A percentile compares a stretch with the other conserved stretches of the same genome.
phyloP scores from a whole-genome alignment of 148 eudicot genomes.

The Vaccinium macrocarpon region DNA sequence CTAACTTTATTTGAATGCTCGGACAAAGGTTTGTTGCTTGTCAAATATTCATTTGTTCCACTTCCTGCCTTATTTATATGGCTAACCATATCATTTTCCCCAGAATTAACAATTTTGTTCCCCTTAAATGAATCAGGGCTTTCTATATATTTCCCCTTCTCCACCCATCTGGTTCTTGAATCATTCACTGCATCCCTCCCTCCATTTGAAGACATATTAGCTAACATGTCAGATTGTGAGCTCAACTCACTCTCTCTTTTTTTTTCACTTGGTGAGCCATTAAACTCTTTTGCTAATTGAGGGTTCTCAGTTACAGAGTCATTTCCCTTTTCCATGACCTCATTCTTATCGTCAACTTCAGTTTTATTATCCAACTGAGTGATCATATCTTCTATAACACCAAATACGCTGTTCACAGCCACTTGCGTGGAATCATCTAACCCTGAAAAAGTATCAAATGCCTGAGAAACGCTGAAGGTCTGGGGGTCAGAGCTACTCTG shows the following conservation, averaged over 20 bases:
- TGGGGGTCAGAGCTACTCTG: conserved; percentile 40
- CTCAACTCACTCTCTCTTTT: conserved; percentile 26
- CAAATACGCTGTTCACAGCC: conserved; percentile 90
- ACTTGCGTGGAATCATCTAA: conserved; percentile 93
- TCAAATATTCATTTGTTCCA: conserved; percentile 18
- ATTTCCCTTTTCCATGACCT: conserved; percentile 22
- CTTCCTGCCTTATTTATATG: conserved; percentile 14
- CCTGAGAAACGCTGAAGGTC: conserved; percentile 64
- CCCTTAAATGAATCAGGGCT: conserved; percentile 19
- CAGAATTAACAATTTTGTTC: conserved; percentile 14
- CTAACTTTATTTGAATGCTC: conserved; percentile 19
- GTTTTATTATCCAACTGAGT: conserved; percentile 50
- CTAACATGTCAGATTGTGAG: conserved; percentile 14
- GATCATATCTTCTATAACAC: conserved; percentile 86
- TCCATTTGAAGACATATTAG: conserved; percentile 21
- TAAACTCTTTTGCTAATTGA: conserved; percentile 17
- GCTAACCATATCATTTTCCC: conserved; percentile 14
- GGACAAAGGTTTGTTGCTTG: conserved; percentile 21
- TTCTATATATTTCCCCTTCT: conserved; percentile 25
- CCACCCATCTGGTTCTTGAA: conserved; percentile 33
- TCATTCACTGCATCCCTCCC: conserved; percentile 40
- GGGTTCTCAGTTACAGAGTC: conserved; percentile 25
- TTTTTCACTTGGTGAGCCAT: conserved; percentile 19
- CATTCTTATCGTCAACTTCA: conserved; percentile 22
- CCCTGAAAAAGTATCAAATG: conserved; percentile 75